Percentiles rank a stretch among this genome's conserved stretches.
phyloP scores from a whole-genome alignment of 495 filamentous ascomycete species.

The Daldinia grandis region DNA sequence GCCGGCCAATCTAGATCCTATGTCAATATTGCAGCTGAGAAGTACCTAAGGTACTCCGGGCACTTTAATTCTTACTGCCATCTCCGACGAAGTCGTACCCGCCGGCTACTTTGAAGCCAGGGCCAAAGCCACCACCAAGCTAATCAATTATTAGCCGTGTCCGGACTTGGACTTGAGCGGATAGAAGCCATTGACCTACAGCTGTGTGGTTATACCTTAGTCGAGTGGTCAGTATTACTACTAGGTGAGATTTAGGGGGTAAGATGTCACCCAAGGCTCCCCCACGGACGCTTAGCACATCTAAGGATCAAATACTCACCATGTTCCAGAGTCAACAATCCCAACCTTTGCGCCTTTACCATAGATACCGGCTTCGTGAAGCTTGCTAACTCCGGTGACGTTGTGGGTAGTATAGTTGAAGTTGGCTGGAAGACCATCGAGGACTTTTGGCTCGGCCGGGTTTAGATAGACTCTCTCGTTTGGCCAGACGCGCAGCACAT shows the following conservation, averaged over 20 bases:
- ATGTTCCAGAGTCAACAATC: not conserved
- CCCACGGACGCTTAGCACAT: too few species aligned
- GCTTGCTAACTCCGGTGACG: not conserved
- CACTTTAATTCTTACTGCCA: slow-evolving; percentile 10
- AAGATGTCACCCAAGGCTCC: too few species aligned
- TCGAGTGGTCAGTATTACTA: not conserved
- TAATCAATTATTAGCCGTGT: slow-evolving; percentile 17
- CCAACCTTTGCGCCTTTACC: not conserved
- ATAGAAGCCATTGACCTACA: not conserved
- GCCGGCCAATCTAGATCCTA: not conserved
- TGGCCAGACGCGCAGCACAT: not conserved
- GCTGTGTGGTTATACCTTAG: not conserved
- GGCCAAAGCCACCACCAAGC: slow-evolving; percentile 54
- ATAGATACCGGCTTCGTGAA: not conserved
- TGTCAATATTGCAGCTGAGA: not conserved
- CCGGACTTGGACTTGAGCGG: not conserved
- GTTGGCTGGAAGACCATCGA: not conserved
- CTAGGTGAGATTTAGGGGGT: not conserved
- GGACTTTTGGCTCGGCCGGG: not conserved
- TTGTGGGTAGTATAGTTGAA: not conserved
- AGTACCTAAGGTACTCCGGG: not conserved
- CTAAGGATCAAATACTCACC: not conserved
- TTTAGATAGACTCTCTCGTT: not conserved
- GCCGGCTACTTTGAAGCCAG: slow-evolving; percentile 50
- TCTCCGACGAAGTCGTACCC: slow-evolving; percentile 51